These are phyloP conservation scores for Aspergillus ustus DNA, from an alignment of 2,329 filamentous ascomycete species.

Conservation along the genomic window DNA sequence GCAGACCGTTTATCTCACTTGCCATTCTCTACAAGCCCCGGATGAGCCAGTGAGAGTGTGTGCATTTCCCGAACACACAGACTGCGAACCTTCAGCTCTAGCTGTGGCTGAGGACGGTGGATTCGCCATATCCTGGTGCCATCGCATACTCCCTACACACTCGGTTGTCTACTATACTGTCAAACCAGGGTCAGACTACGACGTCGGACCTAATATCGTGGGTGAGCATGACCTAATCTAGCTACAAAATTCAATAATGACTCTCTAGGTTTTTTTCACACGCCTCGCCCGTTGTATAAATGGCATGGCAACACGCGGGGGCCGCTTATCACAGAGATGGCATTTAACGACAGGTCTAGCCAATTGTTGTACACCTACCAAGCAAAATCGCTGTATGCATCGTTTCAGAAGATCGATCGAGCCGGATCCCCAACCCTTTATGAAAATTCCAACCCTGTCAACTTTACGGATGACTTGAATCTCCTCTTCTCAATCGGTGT, in stretches of 20 bases:
- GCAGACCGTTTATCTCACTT: conserved; percentile 32
- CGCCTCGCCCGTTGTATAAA: conserved; percentile 1
- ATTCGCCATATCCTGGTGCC: conserved; percentile 46
- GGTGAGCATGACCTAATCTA: conserved; percentile 24
- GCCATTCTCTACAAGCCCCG: conserved; percentile 28
- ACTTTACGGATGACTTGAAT: conserved; percentile 29
- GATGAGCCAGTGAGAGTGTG: conserved; percentile 28
- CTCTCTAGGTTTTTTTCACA: conserved; percentile 1
- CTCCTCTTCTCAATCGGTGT: conserved; percentile 44
- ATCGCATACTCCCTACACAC: conserved; percentile 27
- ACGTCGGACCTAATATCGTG: conserved; percentile 17
- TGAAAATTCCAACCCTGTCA: conserved; percentile 31
- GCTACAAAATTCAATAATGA: not conserved
- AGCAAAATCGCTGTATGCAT: conserved; percentile 39
- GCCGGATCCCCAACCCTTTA: conserved; percentile 24
- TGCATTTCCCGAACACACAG: conserved; percentile 33
- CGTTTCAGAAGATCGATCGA: conserved; percentile 37
- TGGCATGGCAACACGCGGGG: conserved; percentile 17
- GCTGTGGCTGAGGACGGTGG: conserved; percentile 26
- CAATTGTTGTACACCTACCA: conserved; percentile 44
- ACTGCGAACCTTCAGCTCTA: conserved; percentile 38
- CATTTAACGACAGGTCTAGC: conserved; percentile 41
- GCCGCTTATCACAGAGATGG: conserved; percentile 33
- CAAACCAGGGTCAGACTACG: conserved; percentile 13
- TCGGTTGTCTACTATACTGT: conserved; percentile 38